These are phyloP conservation scores for Papilionanthe hybrid DNA, from an alignment of 116 monocot genomes.

Conservation along the genomic window DNA sequence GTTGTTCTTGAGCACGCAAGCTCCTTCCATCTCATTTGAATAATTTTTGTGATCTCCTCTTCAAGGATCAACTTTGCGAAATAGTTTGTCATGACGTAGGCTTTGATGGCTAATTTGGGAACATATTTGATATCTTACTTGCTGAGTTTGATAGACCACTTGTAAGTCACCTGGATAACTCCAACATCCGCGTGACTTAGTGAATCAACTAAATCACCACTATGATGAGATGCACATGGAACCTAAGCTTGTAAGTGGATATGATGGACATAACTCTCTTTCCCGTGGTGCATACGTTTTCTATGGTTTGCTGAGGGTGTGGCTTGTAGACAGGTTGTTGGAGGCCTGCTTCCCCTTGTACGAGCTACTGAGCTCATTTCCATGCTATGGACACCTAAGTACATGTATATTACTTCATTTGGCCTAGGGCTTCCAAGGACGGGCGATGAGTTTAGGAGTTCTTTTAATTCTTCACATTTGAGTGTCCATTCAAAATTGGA, in stretches of 20 bases:
- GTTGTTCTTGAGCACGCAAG: not conserved
- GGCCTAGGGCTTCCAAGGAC: no score
- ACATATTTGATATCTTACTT: not conserved
- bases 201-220: not conserved
- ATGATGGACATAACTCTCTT: not conserved
- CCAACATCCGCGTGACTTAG: not conserved
- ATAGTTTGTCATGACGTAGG: not conserved
- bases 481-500: no score
- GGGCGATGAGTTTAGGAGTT: no score
- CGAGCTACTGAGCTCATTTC: not conserved
- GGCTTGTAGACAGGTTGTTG: not conserved
- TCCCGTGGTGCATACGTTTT: not conserved
- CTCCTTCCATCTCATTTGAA: not conserved
- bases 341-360: not conserved
- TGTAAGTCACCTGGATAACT: not conserved
- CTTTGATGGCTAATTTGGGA: not conserved
- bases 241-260: not conserved
- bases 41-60: not conserved
- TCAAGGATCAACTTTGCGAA: not conserved
- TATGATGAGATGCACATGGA: not conserved
- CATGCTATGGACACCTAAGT: not conserved
- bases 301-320: not conserved
- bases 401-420: no score
- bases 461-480: no score
- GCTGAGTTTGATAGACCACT: not conserved